Evolutionary conservation across 2,329 filamentous ascomycete species (phyloP).

Genomic region (Colletotrichum sp.): DNA sequence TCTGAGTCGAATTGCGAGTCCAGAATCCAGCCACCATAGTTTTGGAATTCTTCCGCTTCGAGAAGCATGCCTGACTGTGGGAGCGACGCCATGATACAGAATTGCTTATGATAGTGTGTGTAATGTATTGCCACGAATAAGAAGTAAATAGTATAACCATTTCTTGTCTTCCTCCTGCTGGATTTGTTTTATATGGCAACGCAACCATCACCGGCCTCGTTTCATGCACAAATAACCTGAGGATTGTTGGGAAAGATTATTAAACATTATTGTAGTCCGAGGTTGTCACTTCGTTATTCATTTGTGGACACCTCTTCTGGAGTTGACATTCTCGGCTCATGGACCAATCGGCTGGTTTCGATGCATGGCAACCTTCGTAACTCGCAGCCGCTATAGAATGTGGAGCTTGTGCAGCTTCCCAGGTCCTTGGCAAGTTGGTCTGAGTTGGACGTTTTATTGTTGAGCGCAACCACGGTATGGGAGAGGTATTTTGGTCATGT

Average conservation of each 20-base stretch:
- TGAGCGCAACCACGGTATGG: not conserved
- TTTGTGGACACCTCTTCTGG: not conserved
- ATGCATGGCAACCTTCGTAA: not conserved
- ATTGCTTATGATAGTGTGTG: rapidly evolving
- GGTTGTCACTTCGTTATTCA: rapidly evolving
- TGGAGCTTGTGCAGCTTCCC: not conserved
- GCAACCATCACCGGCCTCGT: rapidly evolving
- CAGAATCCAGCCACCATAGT: not conserved
- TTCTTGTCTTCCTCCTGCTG: not conserved
- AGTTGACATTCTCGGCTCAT: not conserved
- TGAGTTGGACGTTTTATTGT: rapidly evolving
- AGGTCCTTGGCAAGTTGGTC: not conserved
- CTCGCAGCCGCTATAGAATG: not conserved
- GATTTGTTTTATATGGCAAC: not conserved
- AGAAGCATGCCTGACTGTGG: not conserved
- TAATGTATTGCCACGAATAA: not conserved
- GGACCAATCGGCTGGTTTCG: not conserved
- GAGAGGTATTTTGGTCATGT: rapidly evolving
- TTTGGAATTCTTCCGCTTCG: not conserved
- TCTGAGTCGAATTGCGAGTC: not conserved
- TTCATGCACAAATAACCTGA: rapidly evolving
- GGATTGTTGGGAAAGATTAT: not conserved
- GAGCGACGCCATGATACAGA: not conserved
- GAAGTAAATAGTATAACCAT: not conserved
- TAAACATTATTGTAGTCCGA: not conserved